A percentile compares a stretch with the other conserved stretches of the same genome.
These are phyloP conservation scores for Corylus americana DNA, from an alignment of 306 rosid species.

Conservation along the genomic window DNA sequence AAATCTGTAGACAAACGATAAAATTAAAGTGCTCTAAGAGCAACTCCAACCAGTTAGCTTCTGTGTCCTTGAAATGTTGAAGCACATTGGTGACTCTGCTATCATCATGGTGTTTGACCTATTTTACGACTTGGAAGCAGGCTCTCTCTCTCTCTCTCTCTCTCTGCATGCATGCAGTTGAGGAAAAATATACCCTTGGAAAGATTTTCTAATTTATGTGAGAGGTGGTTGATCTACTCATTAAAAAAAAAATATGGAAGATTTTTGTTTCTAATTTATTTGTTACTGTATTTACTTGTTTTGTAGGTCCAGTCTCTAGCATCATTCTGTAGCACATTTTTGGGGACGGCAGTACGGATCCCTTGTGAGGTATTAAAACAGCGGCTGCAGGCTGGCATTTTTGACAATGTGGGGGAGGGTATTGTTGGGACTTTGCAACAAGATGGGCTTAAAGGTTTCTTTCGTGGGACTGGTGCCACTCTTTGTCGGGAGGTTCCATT, in stretches of 20 bases:
- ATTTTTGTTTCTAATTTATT: neutral
- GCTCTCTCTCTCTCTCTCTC: neutral
- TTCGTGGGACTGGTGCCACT: conserved; percentile 99
- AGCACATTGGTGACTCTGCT: neutral
- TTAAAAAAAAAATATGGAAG: neutral
- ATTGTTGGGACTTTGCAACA: conserved; percentile 84
- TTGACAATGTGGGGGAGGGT: conserved; percentile 85
- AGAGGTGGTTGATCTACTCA: conserved; percentile 10
- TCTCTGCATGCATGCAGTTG: neutral
- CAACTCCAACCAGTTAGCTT: conserved; percentile 9
- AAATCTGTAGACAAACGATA: too few species aligned
- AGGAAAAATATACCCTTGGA: neutral
- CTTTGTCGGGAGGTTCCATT: conserved; percentile 99
- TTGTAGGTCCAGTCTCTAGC: conserved; percentile 86
- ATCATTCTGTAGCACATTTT: conserved; percentile 92
- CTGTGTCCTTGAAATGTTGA: neutral
- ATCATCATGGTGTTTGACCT: conserved; percentile 5
- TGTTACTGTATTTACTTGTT: conserved; percentile 29
- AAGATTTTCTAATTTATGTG: neutral
- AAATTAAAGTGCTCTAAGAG: neutral
- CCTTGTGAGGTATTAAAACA: conserved; percentile 98
- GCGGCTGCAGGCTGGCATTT: conserved; percentile 95
- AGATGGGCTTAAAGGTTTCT: conserved; percentile 95
- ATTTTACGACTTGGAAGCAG: conserved; percentile 3
- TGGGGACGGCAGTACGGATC: conserved; percentile 97